These are phyloP conservation scores for Hypoxylon sp. DNA, from an alignment of 2,329 filamentous ascomycete genomes.

Conservation along the genomic window DNA sequence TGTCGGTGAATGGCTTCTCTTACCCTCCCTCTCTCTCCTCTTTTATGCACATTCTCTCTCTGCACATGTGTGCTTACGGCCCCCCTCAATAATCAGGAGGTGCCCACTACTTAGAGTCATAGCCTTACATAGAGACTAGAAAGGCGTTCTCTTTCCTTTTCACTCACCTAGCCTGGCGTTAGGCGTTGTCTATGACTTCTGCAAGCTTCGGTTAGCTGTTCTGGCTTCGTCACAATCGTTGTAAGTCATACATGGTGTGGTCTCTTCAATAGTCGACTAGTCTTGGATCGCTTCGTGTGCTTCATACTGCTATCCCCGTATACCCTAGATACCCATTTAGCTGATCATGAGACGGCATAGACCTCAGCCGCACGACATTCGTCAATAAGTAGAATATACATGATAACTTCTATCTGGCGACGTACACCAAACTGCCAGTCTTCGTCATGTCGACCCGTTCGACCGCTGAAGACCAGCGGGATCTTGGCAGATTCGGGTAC, in stretches of 20 bases:
- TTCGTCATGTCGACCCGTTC: constrained; percentile 24
- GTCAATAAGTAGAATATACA: constrained; percentile 1
- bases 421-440: background rate
- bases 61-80: constrained; percentile 23
- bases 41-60: constrained; percentile 11
- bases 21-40: constrained; percentile 13
- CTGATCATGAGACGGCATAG: constrained; percentile 10
- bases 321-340: background rate
- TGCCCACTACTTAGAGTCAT: constrained; percentile 4
- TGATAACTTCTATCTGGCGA: background rate
- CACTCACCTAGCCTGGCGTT: constrained; percentile 26
- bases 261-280: background rate
- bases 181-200: constrained; percentile 20
- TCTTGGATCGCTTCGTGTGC: background rate
- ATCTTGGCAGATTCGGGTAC: constrained; percentile 51
- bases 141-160: constrained; percentile 12
- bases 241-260: constrained; percentile 17
- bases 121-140: constrained; percentile 17
- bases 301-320: background rate
- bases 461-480: constrained; percentile 22
- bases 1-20: constrained; percentile 35
- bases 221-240: constrained; percentile 1
- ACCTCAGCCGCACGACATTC: background rate
- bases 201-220: constrained; percentile 1
- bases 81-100: background rate